Evolutionary conservation across 1,284 basidiomycete species (phyloP).

Genomic region (Polyporus tsugae): DNA sequence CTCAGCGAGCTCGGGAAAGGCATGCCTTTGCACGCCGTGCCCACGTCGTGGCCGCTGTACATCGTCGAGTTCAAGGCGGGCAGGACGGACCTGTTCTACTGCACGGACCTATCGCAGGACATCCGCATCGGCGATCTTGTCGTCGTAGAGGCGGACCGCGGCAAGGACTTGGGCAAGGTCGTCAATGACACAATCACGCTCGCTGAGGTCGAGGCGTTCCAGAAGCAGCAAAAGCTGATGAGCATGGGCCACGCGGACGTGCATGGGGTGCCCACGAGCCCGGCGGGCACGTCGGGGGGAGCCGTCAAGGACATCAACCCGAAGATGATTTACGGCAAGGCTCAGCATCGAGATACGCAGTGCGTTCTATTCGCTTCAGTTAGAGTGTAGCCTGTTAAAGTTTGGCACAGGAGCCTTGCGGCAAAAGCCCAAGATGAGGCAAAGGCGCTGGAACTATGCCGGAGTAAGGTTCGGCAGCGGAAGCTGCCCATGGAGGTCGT

Average conservation of each 20-base stretch:
- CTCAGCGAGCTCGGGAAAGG: conserved; percentile 87
- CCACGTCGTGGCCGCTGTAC: conserved; percentile 87
- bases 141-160: conserved; percentile 96
- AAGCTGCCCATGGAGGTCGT: conserved; percentile 98
- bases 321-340: conserved; percentile 96
- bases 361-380: conserved; percentile 49
- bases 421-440: conserved; percentile 91
- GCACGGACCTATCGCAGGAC: conserved; percentile 70
- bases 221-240: conserved; percentile 70
- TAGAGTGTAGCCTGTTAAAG: conserved; percentile 10
- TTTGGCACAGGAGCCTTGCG: conserved; percentile 64
- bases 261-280: conserved; percentile 61
- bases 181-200: conserved; percentile 92
- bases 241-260: conserved; percentile 50
- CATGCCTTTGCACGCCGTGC: conserved; percentile 85
- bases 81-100: conserved; percentile 93
- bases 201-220: conserved; percentile 90
- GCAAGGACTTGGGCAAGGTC: conserved; percentile 92
- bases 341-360: conserved; percentile 87
- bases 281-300: conserved; percentile 48
- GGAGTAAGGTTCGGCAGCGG: conserved; percentile 90
- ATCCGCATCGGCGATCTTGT: conserved; percentile 89
- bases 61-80: conserved; percentile 99
- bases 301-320: conserved; percentile 92
- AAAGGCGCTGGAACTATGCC: conserved; percentile 91